A percentile compares a stretch with the other conserved stretches of the same genome.
These are phyloP conservation scores for Phaeosphaeriaceae sp. DNA, from an alignment of 2,329 filamentous ascomycete species.

Conservation along the genomic window DNA sequence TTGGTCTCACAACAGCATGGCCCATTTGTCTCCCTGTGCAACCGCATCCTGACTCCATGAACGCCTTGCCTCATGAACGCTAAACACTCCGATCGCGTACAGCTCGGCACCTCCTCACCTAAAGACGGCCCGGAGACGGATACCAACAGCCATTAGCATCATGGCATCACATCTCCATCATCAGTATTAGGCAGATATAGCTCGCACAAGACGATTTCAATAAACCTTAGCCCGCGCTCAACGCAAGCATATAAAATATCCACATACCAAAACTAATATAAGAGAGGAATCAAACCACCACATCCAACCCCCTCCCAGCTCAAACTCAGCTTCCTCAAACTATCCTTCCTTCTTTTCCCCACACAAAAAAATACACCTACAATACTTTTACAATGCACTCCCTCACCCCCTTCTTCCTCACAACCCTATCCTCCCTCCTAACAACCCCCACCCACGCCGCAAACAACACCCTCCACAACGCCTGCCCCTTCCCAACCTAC, in stretches of 20 bases:
- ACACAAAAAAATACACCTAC: not conserved
- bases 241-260: not conserved
- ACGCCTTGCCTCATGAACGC: constrained; percentile 16
- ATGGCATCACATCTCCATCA: constrained; percentile 6
- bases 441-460: constrained; percentile 19
- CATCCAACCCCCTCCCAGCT: not conserved
- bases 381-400: constrained; percentile 23
- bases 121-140: not conserved
- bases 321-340: not conserved
- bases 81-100: too few relatives aligned
- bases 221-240: constrained; percentile 3
- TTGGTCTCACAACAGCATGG: constrained; percentile 18
- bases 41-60: constrained; percentile 7
- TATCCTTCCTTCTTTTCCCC: not conserved
- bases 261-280: constrained; percentile 7
- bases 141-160: constrained; percentile 2
- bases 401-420: constrained; percentile 17
- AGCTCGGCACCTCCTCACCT: constrained; percentile 4
- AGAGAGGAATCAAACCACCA: not conserved
- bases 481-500: constrained; percentile 31
- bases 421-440: constrained; percentile 20
- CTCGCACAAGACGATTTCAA: constrained; percentile 19
- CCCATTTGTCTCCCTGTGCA: constrained; percentile 15
- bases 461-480: constrained; percentile 29
- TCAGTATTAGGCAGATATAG: constrained; percentile 1